Evolutionary conservation across 495 filamentous ascomycete genomes (phyloP), one percentile per base, ranked within the genome.

Genomic region (Chaetomidium leptoderma): DNA sequence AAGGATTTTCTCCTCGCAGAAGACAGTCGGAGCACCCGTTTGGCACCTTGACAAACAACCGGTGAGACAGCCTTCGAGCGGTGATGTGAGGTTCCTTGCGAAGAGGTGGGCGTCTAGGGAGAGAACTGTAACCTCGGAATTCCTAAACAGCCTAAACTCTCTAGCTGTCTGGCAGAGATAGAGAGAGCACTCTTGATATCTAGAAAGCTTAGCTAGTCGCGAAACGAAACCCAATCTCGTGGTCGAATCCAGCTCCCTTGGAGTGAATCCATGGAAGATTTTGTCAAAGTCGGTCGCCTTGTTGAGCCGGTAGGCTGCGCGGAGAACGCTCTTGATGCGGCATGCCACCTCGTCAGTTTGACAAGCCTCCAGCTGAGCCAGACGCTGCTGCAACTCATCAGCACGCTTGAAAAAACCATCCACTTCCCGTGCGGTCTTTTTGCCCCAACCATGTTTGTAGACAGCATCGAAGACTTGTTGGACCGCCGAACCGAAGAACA

Each of bases 151-250:
- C 6, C 57, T 48, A 0, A 50, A 51, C 23, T 66, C 66, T 33
- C 64, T 69, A 5, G 74, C 72, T 11, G 53, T 59, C 9, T 59
- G 63, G 42, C 56, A 61, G 19, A 78, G 57, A 29, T 64, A 65
- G 16, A 59, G 64, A 2, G 73, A 65, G 19, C 65, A 57, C 50
- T 72, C 66, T 33, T 64, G 63, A 29, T 77, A 77, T 19, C 60
- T 64, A 9, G 69, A 59, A n/a, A 76, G 61, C 35, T 74, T 76
- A 9, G 33, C 37, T 0, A 74, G 60, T 29, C 66, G 69, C 9
- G 59, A 66, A 10, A 68, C 32, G 10, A 77, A 53, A 29, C 59
- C 59, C 3, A 16, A 49, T 46, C 48, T 61, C 1, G 16, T 46
- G 13, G 2, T 14, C 16, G 66, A 51, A 6, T 40, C 8, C 36